Percentiles rank a stretch among this genome's conserved stretches.
phyloP scores from a whole-genome alignment of 495 filamentous ascomycete species.

The Neurospora discreta region DNA sequence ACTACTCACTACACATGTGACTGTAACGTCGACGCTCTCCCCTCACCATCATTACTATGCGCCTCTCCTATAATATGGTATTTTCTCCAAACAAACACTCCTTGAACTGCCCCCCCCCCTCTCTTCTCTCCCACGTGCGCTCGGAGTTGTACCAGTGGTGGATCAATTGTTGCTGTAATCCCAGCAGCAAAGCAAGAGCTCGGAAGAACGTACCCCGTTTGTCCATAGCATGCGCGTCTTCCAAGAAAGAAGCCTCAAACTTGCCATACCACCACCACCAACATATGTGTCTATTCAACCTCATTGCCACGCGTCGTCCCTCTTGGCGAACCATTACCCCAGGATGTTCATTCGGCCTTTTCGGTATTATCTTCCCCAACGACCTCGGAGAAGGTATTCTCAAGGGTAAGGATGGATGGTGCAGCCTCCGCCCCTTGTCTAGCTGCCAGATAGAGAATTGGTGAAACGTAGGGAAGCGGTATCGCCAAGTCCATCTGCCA shows the following conservation, averaged over 20 bases:
- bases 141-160: neutral
- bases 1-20: neutral
- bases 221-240: neutral
- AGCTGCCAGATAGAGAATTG: neutral
- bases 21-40: neutral
- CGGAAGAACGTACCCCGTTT: neutral
- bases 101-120: neutral
- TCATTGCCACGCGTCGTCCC: neutral
- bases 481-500: neutral
- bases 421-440: neutral
- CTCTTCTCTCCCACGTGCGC: no score
- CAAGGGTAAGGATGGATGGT: neutral
- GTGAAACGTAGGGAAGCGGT: neutral
- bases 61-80: neutral
- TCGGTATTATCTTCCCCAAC: neutral
- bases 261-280: neutral
- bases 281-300: neutral
- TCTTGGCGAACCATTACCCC: neutral
- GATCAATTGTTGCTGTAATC: neutral
- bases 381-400: neutral
- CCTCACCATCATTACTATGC: neutral
- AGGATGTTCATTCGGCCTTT: neutral
- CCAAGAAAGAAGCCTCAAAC: neutral
- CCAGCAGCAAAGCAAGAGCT: neutral
- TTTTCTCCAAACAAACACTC: neutral